Conservation (phyloP, 2,329 filamentous ascomycete genomes). For the Colletotrichum australisinense region DNA sequence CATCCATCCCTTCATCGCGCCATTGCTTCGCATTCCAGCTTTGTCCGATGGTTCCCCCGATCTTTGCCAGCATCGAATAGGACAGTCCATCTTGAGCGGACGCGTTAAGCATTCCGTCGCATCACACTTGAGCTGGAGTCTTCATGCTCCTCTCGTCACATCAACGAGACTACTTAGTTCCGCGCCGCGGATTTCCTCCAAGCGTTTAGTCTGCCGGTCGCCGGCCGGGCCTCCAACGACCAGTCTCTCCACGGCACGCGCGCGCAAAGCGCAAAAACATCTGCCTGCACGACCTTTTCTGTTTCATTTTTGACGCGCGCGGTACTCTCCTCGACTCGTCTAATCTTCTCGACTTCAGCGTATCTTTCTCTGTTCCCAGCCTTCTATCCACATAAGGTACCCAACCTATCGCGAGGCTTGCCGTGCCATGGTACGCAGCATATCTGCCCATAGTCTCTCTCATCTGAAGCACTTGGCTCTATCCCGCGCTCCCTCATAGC, state of each 20-base stretch:
- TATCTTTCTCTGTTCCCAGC: neutral
- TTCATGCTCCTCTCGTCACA: neutral
- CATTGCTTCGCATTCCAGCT: neutral
- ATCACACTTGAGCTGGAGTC: no score
- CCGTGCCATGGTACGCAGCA: neutral
- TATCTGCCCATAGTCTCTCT: neutral
- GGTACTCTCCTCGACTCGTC: neutral
- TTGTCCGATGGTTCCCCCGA: neutral
- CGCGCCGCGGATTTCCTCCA: neutral
- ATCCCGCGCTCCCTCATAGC: neutral
- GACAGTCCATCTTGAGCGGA: neutral
- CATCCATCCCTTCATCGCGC: neutral
- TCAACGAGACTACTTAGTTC: neutral
- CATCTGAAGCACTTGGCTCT: neutral
- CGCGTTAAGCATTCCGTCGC: neutral
- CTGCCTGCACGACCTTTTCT: neutral
- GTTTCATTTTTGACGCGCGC: slow-evolving; percentile 21
- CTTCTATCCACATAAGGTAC: no score
- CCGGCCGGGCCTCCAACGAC: slow-evolving; percentile 11
- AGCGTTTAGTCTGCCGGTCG: slow-evolving; percentile 3
- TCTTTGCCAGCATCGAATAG: neutral
- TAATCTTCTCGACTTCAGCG: neutral
- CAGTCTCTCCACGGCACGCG: slow-evolving; percentile 15
- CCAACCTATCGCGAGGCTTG: neutral
- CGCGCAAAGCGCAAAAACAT: slow-evolving; percentile 7